These are phyloP conservation scores for Glycine tomentella DNA, from an alignment of 306 rosid genomes.

Conservation along the genomic window DNA sequence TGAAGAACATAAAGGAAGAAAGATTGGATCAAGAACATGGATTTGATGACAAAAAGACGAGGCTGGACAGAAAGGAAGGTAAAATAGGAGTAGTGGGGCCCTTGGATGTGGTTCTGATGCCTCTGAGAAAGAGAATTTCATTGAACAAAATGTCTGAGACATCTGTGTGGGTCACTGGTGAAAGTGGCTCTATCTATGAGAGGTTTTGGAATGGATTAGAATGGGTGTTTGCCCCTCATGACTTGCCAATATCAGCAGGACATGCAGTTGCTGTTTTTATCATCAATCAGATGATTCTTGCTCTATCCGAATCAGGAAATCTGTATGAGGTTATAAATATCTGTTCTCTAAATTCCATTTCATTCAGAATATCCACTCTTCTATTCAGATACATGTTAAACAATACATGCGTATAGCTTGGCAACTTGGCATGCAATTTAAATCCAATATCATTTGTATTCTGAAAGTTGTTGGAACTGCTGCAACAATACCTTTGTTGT, in stretches of 20 bases:
- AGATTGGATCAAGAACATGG: slow-evolving; percentile 41
- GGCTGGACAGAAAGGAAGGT: slow-evolving; percentile 36
- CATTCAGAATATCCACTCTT: slow-evolving; percentile 27
- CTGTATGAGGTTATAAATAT: slow-evolving; percentile 69
- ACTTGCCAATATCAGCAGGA: slow-evolving; percentile 68
- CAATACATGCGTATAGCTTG: slow-evolving; percentile 2
- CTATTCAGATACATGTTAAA: slow-evolving; percentile 9
- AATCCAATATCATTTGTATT: not conserved
- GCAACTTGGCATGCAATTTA: not conserved
- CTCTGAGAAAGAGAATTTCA: slow-evolving; percentile 76
- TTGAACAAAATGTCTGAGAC: slow-evolving; percentile 78
- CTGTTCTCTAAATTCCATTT: slow-evolving; percentile 32
- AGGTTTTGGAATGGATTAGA: slow-evolving; percentile 98
- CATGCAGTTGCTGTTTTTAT: slow-evolving; percentile 69
- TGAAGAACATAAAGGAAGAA: slow-evolving; percentile 24
- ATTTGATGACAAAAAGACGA: slow-evolving; percentile 43
- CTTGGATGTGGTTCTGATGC: slow-evolving; percentile 50
- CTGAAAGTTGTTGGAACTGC: too few relatives aligned
- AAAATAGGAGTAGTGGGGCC: slow-evolving; percentile 38
- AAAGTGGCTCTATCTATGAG: slow-evolving; percentile 92
- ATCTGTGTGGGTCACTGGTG: slow-evolving; percentile 88
- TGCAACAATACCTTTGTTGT: too few relatives aligned
- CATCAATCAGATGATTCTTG: slow-evolving; percentile 75
- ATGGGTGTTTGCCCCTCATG: slow-evolving; percentile 93
- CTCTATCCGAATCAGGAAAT: slow-evolving; percentile 79